Evolutionary conservation across 1,284 basidiomycete species (phyloP), one percentile per base, ranked within the genome.

Genomic region (Prillingera fragicola): DNA sequence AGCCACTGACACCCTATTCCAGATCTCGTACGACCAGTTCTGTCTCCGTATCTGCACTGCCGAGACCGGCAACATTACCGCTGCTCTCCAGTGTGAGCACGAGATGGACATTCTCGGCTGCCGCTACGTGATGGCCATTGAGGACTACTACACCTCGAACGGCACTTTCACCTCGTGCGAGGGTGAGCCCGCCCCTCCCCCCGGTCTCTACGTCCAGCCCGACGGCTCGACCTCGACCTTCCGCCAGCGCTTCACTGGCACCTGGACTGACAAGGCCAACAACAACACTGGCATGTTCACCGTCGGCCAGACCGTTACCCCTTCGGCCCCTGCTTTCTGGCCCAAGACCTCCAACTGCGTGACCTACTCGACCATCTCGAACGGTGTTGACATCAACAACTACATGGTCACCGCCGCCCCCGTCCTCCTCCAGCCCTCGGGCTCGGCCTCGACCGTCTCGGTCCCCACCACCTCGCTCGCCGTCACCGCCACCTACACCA

Each of bases 11-110:
- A 14, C 36, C 26, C n/a, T 22, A 62, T 59, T 56, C 59, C 66
- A 65, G 63, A 63, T 71, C 55, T 63, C 67, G 18, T 64, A 61
- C 57, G 61, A 67, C 55, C 62, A 68, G 52, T 73, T 66, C 68
- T 73, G 72, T 55, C 57, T 72, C 38, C 65, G 71, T 43, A 62
- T 72, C 48, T 73, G 70, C 55, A 72, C 68, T 33, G 65, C 69
- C 45, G 59, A 68, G 50, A 59, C 57, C 45, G 31, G 41, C 22
- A 65, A 59, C 45, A 59, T 62, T 32, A 63, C 62, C 35, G 45
- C 67, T 22, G 64, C 61, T 10, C 56, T 64, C 33, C 59, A 60
- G 52, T 69, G 65, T 53, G 65, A 71, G 59, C 67, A 67, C 59
- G 57, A 62, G 45, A 51, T 69, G 14, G 60, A 66, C 52, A 57